Percentiles rank a stretch among this genome's conserved stretches.
phyloP scores from a whole-genome alignment of 2,329 filamentous ascomycete genomes.

The Sordariomycetes sp. region DNA sequence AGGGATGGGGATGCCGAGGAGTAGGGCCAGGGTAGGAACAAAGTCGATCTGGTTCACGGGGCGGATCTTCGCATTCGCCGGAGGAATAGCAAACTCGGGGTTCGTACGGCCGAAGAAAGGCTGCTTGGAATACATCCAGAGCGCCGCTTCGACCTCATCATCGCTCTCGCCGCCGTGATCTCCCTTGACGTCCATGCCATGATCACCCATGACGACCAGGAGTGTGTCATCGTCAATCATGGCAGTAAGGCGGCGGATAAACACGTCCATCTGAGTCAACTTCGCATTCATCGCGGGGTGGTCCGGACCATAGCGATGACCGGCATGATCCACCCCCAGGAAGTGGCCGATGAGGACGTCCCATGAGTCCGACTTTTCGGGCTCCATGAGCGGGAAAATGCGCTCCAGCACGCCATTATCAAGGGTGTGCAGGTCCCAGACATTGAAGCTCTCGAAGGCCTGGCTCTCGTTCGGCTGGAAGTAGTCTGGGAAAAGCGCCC shows the following conservation, averaged over 20 bases:
- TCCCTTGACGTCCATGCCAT: conserved; percentile 95
- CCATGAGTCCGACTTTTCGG: conserved; percentile 58
- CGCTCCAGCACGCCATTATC: conserved; percentile 91
- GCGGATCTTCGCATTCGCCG: conserved; percentile 61
- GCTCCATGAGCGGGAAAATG: conserved; percentile 67
- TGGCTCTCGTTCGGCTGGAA: conserved; percentile 78
- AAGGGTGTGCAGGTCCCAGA: conserved; percentile 94
- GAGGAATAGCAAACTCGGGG: conserved; percentile 41
- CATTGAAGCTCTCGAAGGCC: conserved; percentile 94
- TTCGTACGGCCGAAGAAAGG: conserved; percentile 69
- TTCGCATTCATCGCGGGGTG: conserved; percentile 88
- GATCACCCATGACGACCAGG: conserved; percentile 94
- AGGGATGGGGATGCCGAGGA: conserved; percentile 84
- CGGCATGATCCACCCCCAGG: conserved; percentile 91
- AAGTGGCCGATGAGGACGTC: conserved; percentile 93
- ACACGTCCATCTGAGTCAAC: conserved; percentile 76
- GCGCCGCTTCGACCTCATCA: conserved; percentile 82
- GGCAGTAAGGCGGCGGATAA: conserved; percentile 59
- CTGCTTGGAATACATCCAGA: conserved; percentile 97
- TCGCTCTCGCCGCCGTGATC: conserved; percentile 98
- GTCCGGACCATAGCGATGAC: conserved; percentile 88
- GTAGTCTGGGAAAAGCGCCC: conserved; percentile 81
- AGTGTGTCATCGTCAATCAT: conserved; percentile 74
- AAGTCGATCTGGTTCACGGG: conserved; percentile 82
- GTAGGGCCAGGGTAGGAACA: conserved; percentile 77